Evolutionary conservation across 106 monocot genomes (phyloP), one percentile per base, ranked within the genome.

Genomic region (Platanthera guangdongensis): DNA sequence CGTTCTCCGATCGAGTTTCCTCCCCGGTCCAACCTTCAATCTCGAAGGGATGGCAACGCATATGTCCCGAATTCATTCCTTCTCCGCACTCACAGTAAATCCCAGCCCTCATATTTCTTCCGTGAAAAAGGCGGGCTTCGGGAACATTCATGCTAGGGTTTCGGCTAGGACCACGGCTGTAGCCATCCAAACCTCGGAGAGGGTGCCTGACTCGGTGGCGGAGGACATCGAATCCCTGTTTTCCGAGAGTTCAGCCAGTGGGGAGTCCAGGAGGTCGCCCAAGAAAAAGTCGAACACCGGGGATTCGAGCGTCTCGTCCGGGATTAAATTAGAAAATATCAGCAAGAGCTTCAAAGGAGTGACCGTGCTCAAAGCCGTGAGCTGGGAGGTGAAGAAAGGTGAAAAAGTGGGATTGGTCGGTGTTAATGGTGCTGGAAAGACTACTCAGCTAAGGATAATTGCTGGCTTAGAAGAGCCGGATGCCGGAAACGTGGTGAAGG

Each of bases 321-420:
- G 99, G 8, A 74, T 94, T 69, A 69, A 84, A 70, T 70, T 99
- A 48, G 99, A 99, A 79, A 90, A 87, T 62, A 85, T 99, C 57
- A 88, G 85, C 59, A 99, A 99, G 74, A 87, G 89, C 76, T 99
- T 85, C 78, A 88, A 90, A 75, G 94, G 99, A 4, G 88, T 86
- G 7, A 89, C 92, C 14, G 83, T 99, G 78, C 64, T 94, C 78
- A 92, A 88, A 76, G 92, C 92, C 47, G 90, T 94, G 52, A 92
- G 85, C 74, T 99, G 99, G 99, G 99, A 92, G 82, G 99, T 99
- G 78, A 94, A 99, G 82, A 92, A 82, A 64, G 99, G 99, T 7
- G 92, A 99, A 79, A 99, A 92, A 45, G 99, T 99, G 12, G 99
- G 99, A 54, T 72, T 99, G 47, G 99, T 99, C 1, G 99, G 99